These are phyloP conservation scores for Acanthamoeba triangularis DNA, from an alignment of 208 protist genomes.

Conservation along the genomic window DNA sequence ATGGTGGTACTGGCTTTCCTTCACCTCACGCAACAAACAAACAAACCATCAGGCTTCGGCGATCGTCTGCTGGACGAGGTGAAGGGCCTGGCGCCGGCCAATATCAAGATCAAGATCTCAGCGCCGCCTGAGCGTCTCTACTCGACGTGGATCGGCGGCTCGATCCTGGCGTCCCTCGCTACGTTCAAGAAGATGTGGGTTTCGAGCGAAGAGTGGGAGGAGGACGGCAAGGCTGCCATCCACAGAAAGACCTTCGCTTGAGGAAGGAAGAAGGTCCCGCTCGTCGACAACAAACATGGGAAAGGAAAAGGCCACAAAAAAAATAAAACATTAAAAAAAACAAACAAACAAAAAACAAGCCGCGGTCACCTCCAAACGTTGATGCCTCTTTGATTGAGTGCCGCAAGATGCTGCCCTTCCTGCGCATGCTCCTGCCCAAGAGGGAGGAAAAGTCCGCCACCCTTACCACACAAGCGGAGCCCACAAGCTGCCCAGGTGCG, in stretches of 20 bases:
- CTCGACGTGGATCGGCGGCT: conserved; percentile 95
- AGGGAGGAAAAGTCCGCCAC: background rate
- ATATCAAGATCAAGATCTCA: conserved; percentile 90
- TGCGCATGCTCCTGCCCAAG: background rate
- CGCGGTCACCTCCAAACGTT: no score
- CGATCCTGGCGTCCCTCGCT: conserved; percentile 97
- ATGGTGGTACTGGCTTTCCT: background rate
- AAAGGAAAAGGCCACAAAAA: no score
- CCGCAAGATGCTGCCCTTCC: background rate
- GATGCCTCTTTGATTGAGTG: no score
- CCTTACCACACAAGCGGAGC: background rate
- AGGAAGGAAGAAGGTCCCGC: background rate
- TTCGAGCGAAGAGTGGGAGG: conserved; percentile 98
- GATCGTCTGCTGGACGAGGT: conserved; percentile 98
- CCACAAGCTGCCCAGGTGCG: no score
- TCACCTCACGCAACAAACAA: no score
- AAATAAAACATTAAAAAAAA: no score
- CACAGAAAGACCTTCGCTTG: conserved; percentile 76
- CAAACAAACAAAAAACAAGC: no score
- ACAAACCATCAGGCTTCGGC: conserved; percentile 87
- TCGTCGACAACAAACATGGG: background rate
- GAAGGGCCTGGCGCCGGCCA: conserved; percentile 93
- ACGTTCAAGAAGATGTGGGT: conserved; percentile 99
- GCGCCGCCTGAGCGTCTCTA: conserved; percentile 90
- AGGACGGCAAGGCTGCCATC: conserved; percentile 86